Conservation (phyloP, 768 basidiomycete genomes). For the Solioccasus polychromus region DNA sequence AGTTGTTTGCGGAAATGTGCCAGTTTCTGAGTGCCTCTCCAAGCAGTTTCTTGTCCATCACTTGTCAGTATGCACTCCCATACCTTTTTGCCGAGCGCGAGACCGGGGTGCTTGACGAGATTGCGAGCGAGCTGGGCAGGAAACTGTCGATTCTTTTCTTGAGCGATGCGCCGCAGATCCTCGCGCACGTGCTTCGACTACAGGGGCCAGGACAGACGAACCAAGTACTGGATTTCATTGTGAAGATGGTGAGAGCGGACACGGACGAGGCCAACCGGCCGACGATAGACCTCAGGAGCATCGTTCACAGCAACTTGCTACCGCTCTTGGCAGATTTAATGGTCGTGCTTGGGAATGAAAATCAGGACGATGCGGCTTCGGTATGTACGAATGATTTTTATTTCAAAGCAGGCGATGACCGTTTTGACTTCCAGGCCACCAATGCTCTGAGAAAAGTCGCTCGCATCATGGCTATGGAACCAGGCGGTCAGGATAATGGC, state of each 20-base stretch:
- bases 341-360: conserved; percentile 72
- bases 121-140: conserved; percentile 51
- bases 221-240: conserved; percentile 59
- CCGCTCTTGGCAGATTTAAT: conserved; percentile 74
- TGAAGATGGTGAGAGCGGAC: conserved; percentile 52
- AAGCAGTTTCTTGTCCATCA: conserved; percentile 60
- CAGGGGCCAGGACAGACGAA: conserved; percentile 52
- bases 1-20: conserved; percentile 60
- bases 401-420: no score
- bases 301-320: conserved; percentile 67
- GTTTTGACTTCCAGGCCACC: conserved; percentile 43
- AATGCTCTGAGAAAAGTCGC: conserved; percentile 46
- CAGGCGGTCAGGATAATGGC: conserved; percentile 26
- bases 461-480: conserved; percentile 25
- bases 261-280: conserved; percentile 33
- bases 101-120: conserved; percentile 51
- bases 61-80: conserved; percentile 65
- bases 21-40: conserved; percentile 60
- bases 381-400: conserved; percentile 40
- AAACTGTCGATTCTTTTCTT: conserved; percentile 51
- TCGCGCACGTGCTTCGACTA: conserved; percentile 66
- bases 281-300: conserved; percentile 39
- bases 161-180: conserved; percentile 54
- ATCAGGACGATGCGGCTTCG: conserved; percentile 39
- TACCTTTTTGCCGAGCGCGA: conserved; percentile 64